A percentile compares a stretch with the other conserved stretches of the same genome.
phyloP scores from a whole-genome alignment of 768 basidiomycete genomes.

The Kondoa malvinella region DNA sequence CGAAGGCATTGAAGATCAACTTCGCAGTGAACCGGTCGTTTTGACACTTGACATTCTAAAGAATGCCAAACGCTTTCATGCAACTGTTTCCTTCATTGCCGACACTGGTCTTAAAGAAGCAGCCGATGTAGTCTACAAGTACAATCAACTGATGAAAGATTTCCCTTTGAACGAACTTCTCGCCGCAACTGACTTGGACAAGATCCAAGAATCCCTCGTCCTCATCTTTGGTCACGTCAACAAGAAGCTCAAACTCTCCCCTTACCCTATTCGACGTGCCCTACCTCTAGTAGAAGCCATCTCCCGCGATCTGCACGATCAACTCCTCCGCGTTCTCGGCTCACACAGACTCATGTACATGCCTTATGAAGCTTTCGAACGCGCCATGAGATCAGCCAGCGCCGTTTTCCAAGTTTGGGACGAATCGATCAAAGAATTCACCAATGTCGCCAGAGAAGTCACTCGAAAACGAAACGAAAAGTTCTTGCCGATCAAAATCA shows the following conservation, averaged over 20 bases:
- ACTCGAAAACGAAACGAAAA: conserved; percentile 73
- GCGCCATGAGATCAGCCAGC: conserved; percentile 55
- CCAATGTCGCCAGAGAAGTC: conserved; percentile 79
- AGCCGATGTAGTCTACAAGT: conserved; percentile 83
- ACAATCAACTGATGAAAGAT: conserved; percentile 97
- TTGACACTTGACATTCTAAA: conserved; percentile 56
- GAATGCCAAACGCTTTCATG: conserved; percentile 90
- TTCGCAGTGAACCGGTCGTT: conserved; percentile 70
- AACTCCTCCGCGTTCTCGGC: conserved; percentile 73
- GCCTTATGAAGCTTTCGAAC: conserved; percentile 85
- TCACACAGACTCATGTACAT: conserved; percentile 83
- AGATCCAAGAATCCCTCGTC: conserved; percentile 72
- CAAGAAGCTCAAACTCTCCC: conserved; percentile 86
- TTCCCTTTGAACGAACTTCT: conserved; percentile 93
- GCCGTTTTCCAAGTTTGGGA: conserved; percentile 77
- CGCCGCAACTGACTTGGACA: conserved; percentile 87
- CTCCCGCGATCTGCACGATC: conserved; percentile 91
- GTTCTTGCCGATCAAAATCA: conserved; percentile 93
- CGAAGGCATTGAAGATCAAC: conserved; percentile 79
- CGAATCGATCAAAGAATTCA: conserved; percentile 69
- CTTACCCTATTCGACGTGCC: conserved; percentile 88
- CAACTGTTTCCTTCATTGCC: conserved; percentile 92
- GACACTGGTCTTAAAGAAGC: conserved; percentile 94
- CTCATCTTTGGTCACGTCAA: conserved; percentile 86
- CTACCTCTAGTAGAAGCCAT: conserved; percentile 96